These are phyloP conservation scores for Uncinocarpus reesii DNA, from an alignment of 2,329 filamentous ascomycete species.

Conservation along the genomic window DNA sequence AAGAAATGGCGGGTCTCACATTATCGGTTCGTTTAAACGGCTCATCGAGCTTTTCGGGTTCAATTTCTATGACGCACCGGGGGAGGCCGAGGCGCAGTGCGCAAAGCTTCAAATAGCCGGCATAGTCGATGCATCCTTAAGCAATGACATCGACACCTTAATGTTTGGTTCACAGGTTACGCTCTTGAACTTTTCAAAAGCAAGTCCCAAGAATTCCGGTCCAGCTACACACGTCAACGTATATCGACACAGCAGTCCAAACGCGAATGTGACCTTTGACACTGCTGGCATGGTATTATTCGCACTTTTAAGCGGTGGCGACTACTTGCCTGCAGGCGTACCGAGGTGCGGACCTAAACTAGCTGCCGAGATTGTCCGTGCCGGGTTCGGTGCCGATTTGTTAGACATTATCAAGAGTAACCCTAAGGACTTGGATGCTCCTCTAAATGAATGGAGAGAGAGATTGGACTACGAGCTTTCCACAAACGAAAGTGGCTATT, in stretches of 20 bases:
- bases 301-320: conserved; percentile 87
- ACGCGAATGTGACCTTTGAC: conserved; percentile 45
- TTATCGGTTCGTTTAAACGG: conserved; percentile 66
- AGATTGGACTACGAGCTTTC: conserved; percentile 62
- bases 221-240: conserved; percentile 75
- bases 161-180: conserved; percentile 87
- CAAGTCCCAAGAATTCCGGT: conserved; percentile 50
- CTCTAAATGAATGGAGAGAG: conserved; percentile 58
- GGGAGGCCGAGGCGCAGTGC: conserved; percentile 93
- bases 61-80: conserved; percentile 72
- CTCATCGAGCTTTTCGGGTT: conserved; percentile 79
- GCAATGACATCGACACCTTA: conserved; percentile 91
- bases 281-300: conserved; percentile 86
- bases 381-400: conserved; percentile 70
- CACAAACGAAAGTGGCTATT: conserved; percentile 74
- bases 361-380: conserved; percentile 79
- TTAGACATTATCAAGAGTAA: conserved; percentile 47
- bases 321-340: conserved; percentile 83
- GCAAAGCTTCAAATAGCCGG: conserved; percentile 71
- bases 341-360: conserved; percentile 77
- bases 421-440: conserved; percentile 22
- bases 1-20: conserved; percentile 45
- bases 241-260: conserved; percentile 52
- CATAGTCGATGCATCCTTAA: conserved; percentile 84
- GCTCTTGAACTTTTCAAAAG: conserved; percentile 72